These are phyloP conservation scores for Omphalotus guepiniiformis DNA, from an alignment of 768 basidiomycete species.

Conservation along the genomic window DNA sequence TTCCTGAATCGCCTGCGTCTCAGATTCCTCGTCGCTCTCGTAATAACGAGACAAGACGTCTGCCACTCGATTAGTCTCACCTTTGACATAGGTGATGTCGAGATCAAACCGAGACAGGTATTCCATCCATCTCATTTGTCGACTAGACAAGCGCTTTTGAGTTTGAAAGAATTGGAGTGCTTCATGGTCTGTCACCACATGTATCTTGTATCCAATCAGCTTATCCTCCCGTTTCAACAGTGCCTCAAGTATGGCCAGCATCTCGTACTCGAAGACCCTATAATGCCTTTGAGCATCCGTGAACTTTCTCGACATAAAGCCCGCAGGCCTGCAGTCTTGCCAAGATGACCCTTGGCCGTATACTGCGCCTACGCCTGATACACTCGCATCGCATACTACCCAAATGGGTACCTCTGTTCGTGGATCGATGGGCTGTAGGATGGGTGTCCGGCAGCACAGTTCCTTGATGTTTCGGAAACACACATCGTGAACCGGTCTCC, in stretches of 20 bases:
- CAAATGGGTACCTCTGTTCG: neutral
- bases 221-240: slow-evolving; percentile 26
- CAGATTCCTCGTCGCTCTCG: slow-evolving; percentile 17
- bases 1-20: slow-evolving; percentile 13
- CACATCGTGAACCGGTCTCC: slow-evolving; percentile 16
- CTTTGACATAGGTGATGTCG: slow-evolving; percentile 23
- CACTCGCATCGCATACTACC: neutral
- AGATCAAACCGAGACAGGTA: slow-evolving; percentile 24
- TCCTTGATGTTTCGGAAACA: slow-evolving; percentile 17
- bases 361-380: neutral
- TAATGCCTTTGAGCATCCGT: slow-evolving; percentile 20
- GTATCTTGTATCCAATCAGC: slow-evolving; percentile 16
- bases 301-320: slow-evolving; percentile 26
- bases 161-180: slow-evolving; percentile 19
- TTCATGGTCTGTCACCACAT: slow-evolving; percentile 22
- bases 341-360: slow-evolving; percentile 24
- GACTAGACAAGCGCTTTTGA: slow-evolving; percentile 10
- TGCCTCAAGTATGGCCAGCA: slow-evolving; percentile 12
- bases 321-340: slow-evolving; percentile 19
- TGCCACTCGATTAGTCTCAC: slow-evolving; percentile 21
- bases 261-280: slow-evolving; percentile 16
- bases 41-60: slow-evolving; percentile 28
- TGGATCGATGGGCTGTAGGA: neutral
- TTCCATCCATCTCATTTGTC: slow-evolving; percentile 27
- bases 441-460: slow-evolving; percentile 4